Evolutionary conservation across 1,284 basidiomycete genomes (phyloP).

Genomic region (Paramarasmius palmivorus): DNA sequence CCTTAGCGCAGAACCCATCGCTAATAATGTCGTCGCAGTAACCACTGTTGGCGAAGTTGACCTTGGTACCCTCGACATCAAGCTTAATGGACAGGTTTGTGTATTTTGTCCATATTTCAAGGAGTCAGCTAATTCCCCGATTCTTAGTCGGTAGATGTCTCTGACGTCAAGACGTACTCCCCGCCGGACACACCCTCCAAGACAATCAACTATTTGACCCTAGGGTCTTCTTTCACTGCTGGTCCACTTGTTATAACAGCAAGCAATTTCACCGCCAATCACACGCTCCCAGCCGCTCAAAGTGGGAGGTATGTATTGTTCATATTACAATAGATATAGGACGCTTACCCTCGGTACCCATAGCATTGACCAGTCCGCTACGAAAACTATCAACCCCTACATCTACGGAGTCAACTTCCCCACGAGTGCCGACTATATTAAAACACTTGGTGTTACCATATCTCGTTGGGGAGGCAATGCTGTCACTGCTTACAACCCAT

Average conservation of each 20-base stretch:
- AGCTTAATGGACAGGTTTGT: slow-evolving; percentile 38
- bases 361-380: too few relatives aligned
- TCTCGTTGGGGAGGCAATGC: slow-evolving; percentile 56
- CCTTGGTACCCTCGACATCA: slow-evolving; percentile 36
- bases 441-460: slow-evolving; percentile 45
- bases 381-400: slow-evolving; percentile 39
- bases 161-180: slow-evolving; percentile 33
- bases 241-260: slow-evolving; percentile 42
- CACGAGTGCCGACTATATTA: slow-evolving; percentile 41
- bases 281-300: slow-evolving; percentile 41
- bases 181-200: slow-evolving; percentile 45
- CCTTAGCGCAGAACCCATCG: slow-evolving; percentile 49
- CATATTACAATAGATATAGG: not conserved
- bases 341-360: too few relatives aligned
- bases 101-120: not conserved
- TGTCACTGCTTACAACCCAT: slow-evolving; percentile 52
- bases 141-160: slow-evolving; percentile 32
- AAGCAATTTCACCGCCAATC: slow-evolving; percentile 35
- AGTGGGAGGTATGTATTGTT: slow-evolving; percentile 32
- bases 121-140: not conserved
- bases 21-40: slow-evolving; percentile 44
- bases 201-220: slow-evolving; percentile 46
- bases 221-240: slow-evolving; percentile 35
- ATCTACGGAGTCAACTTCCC: slow-evolving; percentile 57
- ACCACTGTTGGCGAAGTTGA: slow-evolving; percentile 48